Conservation (phyloP, 225 moss, liverwort and hornwort species). For the Polytrichum formosum region DNA sequence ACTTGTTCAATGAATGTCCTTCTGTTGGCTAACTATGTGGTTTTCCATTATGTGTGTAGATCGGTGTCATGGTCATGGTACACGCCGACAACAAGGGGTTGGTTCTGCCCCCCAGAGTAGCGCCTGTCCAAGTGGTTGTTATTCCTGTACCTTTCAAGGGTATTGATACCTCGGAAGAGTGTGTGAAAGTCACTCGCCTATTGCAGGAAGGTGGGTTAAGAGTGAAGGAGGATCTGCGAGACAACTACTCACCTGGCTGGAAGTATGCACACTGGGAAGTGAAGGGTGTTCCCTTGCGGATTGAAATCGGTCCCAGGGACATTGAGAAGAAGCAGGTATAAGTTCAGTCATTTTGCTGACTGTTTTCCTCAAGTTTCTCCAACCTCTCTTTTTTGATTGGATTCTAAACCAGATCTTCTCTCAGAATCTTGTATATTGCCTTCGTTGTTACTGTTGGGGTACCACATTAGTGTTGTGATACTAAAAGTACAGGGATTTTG, state of each 20-base stretch:
- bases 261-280: slow-evolving; percentile 89
- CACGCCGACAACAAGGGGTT: slow-evolving; percentile 92
- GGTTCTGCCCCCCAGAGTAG: slow-evolving; percentile 84
- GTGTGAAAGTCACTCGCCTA: slow-evolving; percentile 49
- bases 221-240: slow-evolving; percentile 80
- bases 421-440: too few relatives aligned
- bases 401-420: too few relatives aligned
- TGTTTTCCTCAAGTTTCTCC: too few relatives aligned
- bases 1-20: too few relatives aligned
- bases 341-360: too few relatives aligned
- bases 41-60: slow-evolving; percentile 30
- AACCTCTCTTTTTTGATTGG: too few relatives aligned
- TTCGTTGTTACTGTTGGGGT: too few relatives aligned
- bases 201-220: slow-evolving; percentile 67
- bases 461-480: not conserved
- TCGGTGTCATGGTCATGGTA: slow-evolving; percentile 97
- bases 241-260: slow-evolving; percentile 75
- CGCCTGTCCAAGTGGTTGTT: slow-evolving; percentile 84
- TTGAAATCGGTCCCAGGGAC: slow-evolving; percentile 87
- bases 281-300: slow-evolving; percentile 83
- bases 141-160: slow-evolving; percentile 73
- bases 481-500: not conserved
- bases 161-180: slow-evolving; percentile 62
- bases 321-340: slow-evolving; percentile 72
- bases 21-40: not conserved